Evolutionary conservation across 2,329 filamentous ascomycete species (phyloP).

Genomic region (Fusarium goolgardi): DNA sequence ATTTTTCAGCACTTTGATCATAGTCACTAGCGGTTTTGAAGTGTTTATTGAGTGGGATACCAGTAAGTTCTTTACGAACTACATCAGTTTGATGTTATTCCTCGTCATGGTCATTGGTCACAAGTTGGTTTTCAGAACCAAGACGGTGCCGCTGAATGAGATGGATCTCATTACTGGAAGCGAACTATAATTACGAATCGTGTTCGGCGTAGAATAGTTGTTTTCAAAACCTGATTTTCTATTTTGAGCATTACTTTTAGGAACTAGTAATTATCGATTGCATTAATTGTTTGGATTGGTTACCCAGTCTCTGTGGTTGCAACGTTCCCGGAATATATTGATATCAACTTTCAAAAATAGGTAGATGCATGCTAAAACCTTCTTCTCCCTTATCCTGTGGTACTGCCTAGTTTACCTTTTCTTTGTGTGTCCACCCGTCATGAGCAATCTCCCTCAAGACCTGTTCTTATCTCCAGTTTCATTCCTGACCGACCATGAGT

Average conservation of each 20-base stretch:
- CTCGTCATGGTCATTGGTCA: constrained; percentile 34
- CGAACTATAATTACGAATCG: background rate
- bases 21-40: constrained; percentile 36
- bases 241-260: background rate
- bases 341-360: too few relatives aligned
- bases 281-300: too few relatives aligned
- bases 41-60: constrained; percentile 37
- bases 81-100: constrained; percentile 40
- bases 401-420: too few relatives aligned
- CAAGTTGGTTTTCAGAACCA: constrained; percentile 35
- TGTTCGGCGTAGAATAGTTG: background rate
- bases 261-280: too few relatives aligned
- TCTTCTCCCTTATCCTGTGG: too few relatives aligned
- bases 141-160: constrained; percentile 8
- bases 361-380: too few relatives aligned
- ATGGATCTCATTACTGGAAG: constrained; percentile 21
- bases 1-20: constrained; percentile 32
- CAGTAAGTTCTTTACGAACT: constrained; percentile 33
- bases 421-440: background rate
- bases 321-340: too few relatives aligned
- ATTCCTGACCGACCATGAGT: background rate
- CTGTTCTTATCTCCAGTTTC: background rate
- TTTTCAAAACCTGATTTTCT: background rate
- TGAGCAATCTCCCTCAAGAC: background rate
- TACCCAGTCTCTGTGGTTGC: too few relatives aligned